These are phyloP conservation scores for Sutorius australiensis DNA, from an alignment of 768 basidiomycete genomes.

Conservation along the genomic window DNA sequence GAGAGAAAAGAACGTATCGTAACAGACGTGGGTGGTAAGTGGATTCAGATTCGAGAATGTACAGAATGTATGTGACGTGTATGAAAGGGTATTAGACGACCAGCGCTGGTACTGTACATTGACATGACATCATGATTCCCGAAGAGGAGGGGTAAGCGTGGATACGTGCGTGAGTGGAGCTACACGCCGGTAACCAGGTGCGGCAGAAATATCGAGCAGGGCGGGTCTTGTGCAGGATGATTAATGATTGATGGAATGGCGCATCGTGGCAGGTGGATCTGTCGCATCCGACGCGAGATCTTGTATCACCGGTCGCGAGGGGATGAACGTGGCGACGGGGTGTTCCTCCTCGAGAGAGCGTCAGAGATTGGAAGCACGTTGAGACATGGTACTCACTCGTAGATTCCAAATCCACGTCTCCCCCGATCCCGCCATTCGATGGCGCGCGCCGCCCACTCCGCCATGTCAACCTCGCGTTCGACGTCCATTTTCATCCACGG, in stretches of 20 bases:
- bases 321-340: slow-evolving; percentile 20
- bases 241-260: neutral
- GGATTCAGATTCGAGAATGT: slow-evolving; percentile 17
- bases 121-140: slow-evolving; percentile 6
- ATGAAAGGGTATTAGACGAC: slow-evolving; percentile 28
- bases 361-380: slow-evolving; percentile 5
- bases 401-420: slow-evolving; percentile 14
- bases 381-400: slow-evolving; percentile 22
- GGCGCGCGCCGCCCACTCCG: slow-evolving; percentile 69
- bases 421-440: slow-evolving; percentile 35
- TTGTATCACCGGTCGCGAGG: slow-evolving; percentile 22
- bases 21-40: slow-evolving; percentile 2
- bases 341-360: slow-evolving; percentile 15
- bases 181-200: neutral
- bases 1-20: slow-evolving; percentile 3
- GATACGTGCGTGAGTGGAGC: neutral
- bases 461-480: slow-evolving; percentile 74
- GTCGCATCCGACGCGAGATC: slow-evolving; percentile 1
- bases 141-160: neutral
- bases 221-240: neutral
- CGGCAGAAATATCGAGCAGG: neutral
- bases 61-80: slow-evolving; percentile 4
- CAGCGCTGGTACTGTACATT: slow-evolving; percentile 21
- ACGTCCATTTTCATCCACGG: slow-evolving; percentile 69
- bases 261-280: slow-evolving; percentile 1